phyloP scores from a whole-genome alignment of 768 basidiomycete species.

The Glaciozyma martinii region DNA sequence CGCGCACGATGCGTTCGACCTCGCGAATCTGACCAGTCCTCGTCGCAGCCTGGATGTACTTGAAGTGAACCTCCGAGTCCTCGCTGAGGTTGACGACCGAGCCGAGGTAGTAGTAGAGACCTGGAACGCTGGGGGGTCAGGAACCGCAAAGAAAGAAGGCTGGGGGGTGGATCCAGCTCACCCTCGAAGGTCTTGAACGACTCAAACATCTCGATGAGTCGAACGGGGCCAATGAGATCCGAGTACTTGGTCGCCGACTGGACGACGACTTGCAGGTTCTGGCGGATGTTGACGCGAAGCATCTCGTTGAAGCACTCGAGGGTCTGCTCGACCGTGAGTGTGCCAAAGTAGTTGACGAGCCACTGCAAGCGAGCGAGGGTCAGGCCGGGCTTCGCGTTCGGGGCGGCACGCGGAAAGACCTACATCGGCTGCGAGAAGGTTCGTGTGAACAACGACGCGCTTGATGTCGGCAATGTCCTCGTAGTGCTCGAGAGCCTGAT shows the following conservation, averaged over 20 bases:
- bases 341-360: conserved; percentile 95
- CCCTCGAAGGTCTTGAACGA: conserved; percentile 96
- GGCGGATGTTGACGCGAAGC: conserved; percentile 91
- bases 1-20: conserved; percentile 95
- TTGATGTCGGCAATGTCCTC: conserved; percentile 98
- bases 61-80: conserved; percentile 97
- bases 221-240: conserved; percentile 91
- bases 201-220: conserved; percentile 97
- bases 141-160: neutral
- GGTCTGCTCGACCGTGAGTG: conserved; percentile 92
- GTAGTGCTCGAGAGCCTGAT: conserved; percentile 85
- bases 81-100: conserved; percentile 93
- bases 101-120: conserved; percentile 96
- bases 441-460: conserved; percentile 88
- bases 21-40: conserved; percentile 97
- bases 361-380: conserved; percentile 51
- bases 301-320: conserved; percentile 95
- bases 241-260: conserved; percentile 99
- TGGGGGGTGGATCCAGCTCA: conserved; percentile 34
- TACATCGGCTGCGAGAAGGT: conserved; percentile 72
- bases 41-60: conserved; percentile 98
- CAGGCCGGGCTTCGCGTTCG: neutral
- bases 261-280: conserved; percentile 91
- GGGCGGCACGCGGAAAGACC: neutral
- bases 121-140: conserved; percentile 38